A percentile compares a stretch with the other conserved stretches of the same genome.
These are phyloP conservation scores for Cicer bijugum DNA, from an alignment of 306 rosid genomes.

Conservation along the genomic window DNA sequence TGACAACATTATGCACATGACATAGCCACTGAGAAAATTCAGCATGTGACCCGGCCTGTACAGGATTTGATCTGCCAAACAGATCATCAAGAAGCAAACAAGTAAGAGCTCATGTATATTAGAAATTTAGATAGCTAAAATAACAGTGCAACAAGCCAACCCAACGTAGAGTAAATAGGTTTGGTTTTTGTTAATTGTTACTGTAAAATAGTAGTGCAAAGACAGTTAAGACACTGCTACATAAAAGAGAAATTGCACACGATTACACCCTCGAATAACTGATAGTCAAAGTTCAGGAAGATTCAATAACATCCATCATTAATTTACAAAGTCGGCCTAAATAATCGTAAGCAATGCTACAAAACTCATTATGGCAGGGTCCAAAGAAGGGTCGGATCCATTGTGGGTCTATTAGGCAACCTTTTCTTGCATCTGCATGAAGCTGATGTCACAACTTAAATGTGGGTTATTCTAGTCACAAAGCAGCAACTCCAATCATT, in stretches of 20 bases:
- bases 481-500: neutral
- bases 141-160: neutral
- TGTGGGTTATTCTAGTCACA: neutral
- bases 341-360: neutral
- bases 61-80: slow-evolving; percentile 80
- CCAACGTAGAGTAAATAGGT: no score
- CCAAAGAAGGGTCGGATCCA: neutral
- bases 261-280: neutral
- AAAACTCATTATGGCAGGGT: neutral
- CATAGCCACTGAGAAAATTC: slow-evolving; percentile 84
- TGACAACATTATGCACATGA: slow-evolving; percentile 82
- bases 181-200: neutral
- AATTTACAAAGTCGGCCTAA: slow-evolving; percentile 10
- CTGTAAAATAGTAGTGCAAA: neutral
- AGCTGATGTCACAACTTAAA: neutral
- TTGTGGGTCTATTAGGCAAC: slow-evolving; percentile 8
- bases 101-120: neutral
- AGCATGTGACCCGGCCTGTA: slow-evolving; percentile 73
- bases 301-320: neutral
- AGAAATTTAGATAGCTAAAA: neutral
- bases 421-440: neutral
- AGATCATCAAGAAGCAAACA: slow-evolving; percentile 33
- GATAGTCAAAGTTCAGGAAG: neutral
- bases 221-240: neutral
- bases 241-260: neutral